Base-by-base conservation (phyloP, 2,329 filamentous ascomycete species). In the Lecanoromycetidae sp. region DNA sequence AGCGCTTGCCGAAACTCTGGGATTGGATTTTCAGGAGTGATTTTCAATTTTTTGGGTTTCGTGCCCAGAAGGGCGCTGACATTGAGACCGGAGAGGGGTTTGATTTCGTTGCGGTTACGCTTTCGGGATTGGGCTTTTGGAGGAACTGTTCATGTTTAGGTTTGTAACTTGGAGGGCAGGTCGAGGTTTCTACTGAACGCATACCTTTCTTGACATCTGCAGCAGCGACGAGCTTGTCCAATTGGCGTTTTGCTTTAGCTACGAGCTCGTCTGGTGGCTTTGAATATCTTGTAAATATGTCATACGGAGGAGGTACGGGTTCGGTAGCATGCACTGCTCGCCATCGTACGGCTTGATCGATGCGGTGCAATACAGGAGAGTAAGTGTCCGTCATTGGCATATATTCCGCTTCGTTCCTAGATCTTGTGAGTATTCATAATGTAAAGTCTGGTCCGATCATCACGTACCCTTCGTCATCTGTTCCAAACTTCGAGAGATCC, bases 1-100 rank as follows among this genome's bases (percentile, higher is more conserved):
- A 96, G 70, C 3, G 81, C 74, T 61, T 87, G 86, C 60, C 88
- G 93, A 75, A 94, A 95, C 50, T 90, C 85, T 0, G 91, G 87
- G 4, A 96, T 79, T 1, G 88, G 79, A 54, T 96, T 96, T 8
- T 82, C 74, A 0, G 75, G 61, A 7, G 77, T 74, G 48, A 84
- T 79, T 66, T 67, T 51, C 64, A 35, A 66, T 76, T 47, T 75
- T 69, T 49, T 71, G 67, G 37, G 75, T n/a, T 41, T 42, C 2
- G 27, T 34, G 23, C 44, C 74, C n/a, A 96, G 77, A 2, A 96
- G 76, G 4, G 79, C 79, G 50, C 88, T 83, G 32, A 96, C 75
- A 57, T 96, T 84, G 33, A 98, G 79, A 17, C 88, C 88, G 0
- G 90, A 96, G 7, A 94, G 76, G 0, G 91, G 91, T 57, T 90